Conservation (phyloP, 83 land plant genomes). For the Isoetes engelmannii region DNA sequence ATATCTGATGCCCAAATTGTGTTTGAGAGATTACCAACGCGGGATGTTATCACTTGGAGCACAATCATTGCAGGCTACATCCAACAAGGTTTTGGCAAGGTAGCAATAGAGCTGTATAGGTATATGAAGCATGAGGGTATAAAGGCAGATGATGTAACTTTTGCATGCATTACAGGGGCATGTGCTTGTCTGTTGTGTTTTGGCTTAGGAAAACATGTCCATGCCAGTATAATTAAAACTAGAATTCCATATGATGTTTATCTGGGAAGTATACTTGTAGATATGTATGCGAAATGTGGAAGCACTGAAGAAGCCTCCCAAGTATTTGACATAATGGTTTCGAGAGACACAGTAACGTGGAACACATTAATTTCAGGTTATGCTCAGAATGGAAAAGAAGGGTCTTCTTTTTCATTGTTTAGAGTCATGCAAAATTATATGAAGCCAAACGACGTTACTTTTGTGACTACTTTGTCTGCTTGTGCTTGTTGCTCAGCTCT, state of each 20-base stretch:
- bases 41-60: too few relatives aligned
- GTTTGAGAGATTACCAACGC: too few relatives aligned
- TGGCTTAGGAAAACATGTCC: conserved; percentile 29
- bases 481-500: too few relatives aligned
- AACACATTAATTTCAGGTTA: conserved; percentile 45
- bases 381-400: conserved; percentile 37
- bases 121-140: conserved; percentile 28
- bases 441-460: too few relatives aligned
- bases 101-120: conserved; percentile 21
- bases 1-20: too few relatives aligned
- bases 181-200: conserved; percentile 42
- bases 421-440: conserved; percentile 25
- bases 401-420: conserved; percentile 29
- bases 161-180: conserved; percentile 41
- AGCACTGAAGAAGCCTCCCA: too few relatives aligned
- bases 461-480: too few relatives aligned
- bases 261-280: conserved; percentile 34
- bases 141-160: conserved; percentile 30
- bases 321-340: conserved; percentile 19
- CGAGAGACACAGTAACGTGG: conserved; percentile 41
- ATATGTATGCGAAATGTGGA: too few relatives aligned
- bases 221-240: conserved; percentile 28
- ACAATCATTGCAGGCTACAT: too few relatives aligned
- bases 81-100: too few relatives aligned
- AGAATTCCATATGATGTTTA: conserved; percentile 26